phyloP scores from a whole-genome alignment of 2,329 filamentous ascomycete genomes.

The Rosellinia necatrix region DNA sequence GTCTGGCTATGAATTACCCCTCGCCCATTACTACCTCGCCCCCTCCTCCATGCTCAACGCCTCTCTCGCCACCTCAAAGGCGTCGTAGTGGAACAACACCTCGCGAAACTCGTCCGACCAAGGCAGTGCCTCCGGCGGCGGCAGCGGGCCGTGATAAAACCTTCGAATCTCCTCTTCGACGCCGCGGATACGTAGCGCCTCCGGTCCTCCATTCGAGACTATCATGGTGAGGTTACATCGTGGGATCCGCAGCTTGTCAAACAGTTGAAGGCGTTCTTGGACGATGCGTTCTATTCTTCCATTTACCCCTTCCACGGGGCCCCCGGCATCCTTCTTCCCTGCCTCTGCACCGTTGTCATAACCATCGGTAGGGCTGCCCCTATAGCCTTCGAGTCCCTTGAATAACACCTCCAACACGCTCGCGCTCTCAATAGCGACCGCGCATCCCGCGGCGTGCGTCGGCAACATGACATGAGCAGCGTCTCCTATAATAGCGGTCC shows the following conservation, averaged over 20 bases:
- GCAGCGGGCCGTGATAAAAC: conserved; percentile 24
- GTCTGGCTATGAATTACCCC: not conserved
- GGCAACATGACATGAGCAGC: conserved; percentile 31
- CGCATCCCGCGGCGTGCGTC: conserved; percentile 26
- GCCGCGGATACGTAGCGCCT: conserved; percentile 10
- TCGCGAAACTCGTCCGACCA: conserved; percentile 26
- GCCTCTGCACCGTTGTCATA: not conserved
- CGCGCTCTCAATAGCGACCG: conserved; percentile 26
- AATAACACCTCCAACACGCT: conserved; percentile 25
- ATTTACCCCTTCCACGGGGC: not conserved
- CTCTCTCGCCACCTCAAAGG: conserved; percentile 16
- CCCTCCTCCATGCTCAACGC: conserved; percentile 10
- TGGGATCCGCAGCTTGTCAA: conserved; percentile 27
- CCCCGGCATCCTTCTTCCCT: not conserved
- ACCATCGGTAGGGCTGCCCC: not conserved
- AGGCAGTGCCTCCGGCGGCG: conserved; percentile 14
- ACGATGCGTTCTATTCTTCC: conserved; percentile 5
- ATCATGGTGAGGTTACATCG: conserved; percentile 30
- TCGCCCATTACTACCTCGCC: no score
- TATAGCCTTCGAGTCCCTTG: not conserved
- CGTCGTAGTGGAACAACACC: conserved; percentile 26
- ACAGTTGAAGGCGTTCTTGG: conserved; percentile 20
- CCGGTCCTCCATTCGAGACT: conserved; percentile 27
- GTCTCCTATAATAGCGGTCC: conserved; percentile 25
- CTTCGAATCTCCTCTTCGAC: conserved; percentile 27